phyloP scores from a whole-genome alignment of 139 green algal genomes.

The Coelastrella sp. region DNA sequence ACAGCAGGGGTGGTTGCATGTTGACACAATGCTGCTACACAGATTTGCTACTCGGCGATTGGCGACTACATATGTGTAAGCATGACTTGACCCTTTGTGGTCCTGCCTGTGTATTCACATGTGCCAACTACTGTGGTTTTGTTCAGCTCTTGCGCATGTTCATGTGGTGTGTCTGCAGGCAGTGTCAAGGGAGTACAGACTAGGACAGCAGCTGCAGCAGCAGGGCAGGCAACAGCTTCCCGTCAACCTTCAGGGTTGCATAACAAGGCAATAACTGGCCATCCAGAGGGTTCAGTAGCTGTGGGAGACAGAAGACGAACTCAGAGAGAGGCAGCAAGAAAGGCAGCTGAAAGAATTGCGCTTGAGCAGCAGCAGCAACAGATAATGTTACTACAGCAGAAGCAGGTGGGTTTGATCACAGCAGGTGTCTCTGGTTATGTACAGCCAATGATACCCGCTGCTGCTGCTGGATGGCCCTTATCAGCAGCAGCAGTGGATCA shows the following conservation, averaged over 20 bases:
- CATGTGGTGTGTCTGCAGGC: too few relatives aligned
- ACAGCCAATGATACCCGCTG: conserved; percentile 20
- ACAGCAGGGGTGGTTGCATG: background rate
- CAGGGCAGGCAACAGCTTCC: too few relatives aligned
- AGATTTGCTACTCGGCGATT: too few relatives aligned
- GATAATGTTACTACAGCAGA: background rate
- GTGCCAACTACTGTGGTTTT: too few relatives aligned
- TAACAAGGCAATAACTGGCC: too few relatives aligned
- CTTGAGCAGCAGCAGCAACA: background rate
- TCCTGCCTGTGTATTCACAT: too few relatives aligned
- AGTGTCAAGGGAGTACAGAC: background rate
- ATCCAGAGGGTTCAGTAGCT: background rate
- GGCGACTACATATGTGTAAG: too few relatives aligned
- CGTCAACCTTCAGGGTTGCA: too few relatives aligned
- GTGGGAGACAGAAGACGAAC: background rate
- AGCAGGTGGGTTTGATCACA: background rate
- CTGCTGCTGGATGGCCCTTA: background rate
- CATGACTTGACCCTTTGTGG: too few relatives aligned
- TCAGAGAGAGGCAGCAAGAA: background rate
- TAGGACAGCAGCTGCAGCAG: too few relatives aligned
- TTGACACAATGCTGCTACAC: background rate
- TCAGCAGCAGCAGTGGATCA: background rate
- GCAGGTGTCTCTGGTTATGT: background rate
- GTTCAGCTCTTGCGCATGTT: too few relatives aligned
- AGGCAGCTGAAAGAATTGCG: conserved; percentile 3